These are phyloP conservation scores for Xylaria telfairii DNA, from an alignment of 495 filamentous ascomycete species.

Conservation along the genomic window DNA sequence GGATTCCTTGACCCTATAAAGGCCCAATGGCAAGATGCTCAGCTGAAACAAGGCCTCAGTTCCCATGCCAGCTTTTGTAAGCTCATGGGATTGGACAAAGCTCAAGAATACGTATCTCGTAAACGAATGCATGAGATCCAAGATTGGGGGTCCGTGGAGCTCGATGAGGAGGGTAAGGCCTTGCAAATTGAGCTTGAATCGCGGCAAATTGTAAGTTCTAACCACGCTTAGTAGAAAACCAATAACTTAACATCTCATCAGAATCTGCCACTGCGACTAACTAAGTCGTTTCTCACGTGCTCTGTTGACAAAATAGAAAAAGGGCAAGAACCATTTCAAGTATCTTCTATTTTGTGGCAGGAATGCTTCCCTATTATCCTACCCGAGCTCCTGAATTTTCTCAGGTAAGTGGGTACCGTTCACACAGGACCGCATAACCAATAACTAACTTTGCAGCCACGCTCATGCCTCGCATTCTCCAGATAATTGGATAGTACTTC, in stretches of 20 bases:
- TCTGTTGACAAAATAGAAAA: slow-evolving; percentile 88
- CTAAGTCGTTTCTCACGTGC: slow-evolving; percentile 86
- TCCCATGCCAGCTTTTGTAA: slow-evolving; percentile 81
- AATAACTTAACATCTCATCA: slow-evolving; percentile 40
- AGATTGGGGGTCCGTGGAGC: slow-evolving; percentile 79
- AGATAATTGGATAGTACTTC: slow-evolving; percentile 79
- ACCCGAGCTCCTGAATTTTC: slow-evolving; percentile 83
- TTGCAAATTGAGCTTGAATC: slow-evolving; percentile 77
- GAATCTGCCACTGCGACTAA: slow-evolving; percentile 79
- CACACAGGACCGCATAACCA: slow-evolving; percentile 24
- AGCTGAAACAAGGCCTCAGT: slow-evolving; percentile 70
- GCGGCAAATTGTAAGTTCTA: slow-evolving; percentile 66
- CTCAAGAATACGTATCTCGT: slow-evolving; percentile 77
- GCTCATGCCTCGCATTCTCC: slow-evolving; percentile 95
- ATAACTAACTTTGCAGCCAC: slow-evolving; percentile 57
- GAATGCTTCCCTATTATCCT: slow-evolving; percentile 82
- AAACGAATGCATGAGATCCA: slow-evolving; percentile 74
- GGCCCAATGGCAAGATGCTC: slow-evolving; percentile 76
- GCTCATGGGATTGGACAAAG: slow-evolving; percentile 76
- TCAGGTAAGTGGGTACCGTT: slow-evolving; percentile 61
- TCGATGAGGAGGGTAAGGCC: slow-evolving; percentile 79
- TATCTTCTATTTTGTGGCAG: slow-evolving; percentile 80
- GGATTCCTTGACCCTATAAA: slow-evolving; percentile 81
- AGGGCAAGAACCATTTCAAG: slow-evolving; percentile 66
- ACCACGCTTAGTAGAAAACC: neutral